Percentiles rank a stretch among this genome's conserved stretches.
These are phyloP conservation scores for Gautieria morchelliformis DNA, from an alignment of 768 basidiomycete genomes.

Conservation along the genomic window DNA sequence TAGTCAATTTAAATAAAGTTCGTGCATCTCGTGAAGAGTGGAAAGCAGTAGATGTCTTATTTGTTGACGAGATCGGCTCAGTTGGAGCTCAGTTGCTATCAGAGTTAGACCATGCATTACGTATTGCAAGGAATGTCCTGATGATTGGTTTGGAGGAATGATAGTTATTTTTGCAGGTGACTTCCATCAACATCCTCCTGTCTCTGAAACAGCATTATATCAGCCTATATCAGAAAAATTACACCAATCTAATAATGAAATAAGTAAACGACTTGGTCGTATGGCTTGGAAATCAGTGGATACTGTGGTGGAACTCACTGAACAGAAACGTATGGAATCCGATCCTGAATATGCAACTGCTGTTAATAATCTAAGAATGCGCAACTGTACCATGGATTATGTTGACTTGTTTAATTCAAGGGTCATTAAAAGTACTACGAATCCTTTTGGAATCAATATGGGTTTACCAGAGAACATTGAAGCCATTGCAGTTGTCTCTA, in stretches of 20 bases:
- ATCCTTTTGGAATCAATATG: slow-evolving; percentile 3
- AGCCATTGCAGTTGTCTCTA: slow-evolving; percentile 4
- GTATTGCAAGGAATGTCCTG: slow-evolving; percentile 21
- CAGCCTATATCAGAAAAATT: neutral
- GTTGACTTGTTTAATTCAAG: slow-evolving; percentile 27
- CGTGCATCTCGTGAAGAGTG: slow-evolving; percentile 20
- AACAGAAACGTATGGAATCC: neutral
- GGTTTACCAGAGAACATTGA: neutral
- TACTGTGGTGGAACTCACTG: neutral
- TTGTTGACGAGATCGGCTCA: slow-evolving; percentile 32
- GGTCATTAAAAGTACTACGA: slow-evolving; percentile 1
- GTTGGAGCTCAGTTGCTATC: slow-evolving; percentile 24
- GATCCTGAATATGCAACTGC: neutral
- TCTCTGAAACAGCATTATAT: slow-evolving; percentile 20
- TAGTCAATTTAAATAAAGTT: neutral
- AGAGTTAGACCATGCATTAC: slow-evolving; percentile 25
- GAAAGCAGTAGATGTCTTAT: slow-evolving; percentile 30
- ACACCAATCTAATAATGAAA: neutral
- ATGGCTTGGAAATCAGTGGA: neutral
- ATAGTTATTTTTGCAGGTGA: slow-evolving; percentile 36
- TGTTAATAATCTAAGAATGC: slow-evolving; percentile 7
- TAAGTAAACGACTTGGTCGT: neutral
- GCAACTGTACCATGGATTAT: slow-evolving; percentile 18
- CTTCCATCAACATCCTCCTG: slow-evolving; percentile 33
- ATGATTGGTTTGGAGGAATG: slow-evolving; percentile 26